Base-by-base conservation (phyloP, 1,284 basidiomycete species). In the Moesziomyces parantarcticus region DNA sequence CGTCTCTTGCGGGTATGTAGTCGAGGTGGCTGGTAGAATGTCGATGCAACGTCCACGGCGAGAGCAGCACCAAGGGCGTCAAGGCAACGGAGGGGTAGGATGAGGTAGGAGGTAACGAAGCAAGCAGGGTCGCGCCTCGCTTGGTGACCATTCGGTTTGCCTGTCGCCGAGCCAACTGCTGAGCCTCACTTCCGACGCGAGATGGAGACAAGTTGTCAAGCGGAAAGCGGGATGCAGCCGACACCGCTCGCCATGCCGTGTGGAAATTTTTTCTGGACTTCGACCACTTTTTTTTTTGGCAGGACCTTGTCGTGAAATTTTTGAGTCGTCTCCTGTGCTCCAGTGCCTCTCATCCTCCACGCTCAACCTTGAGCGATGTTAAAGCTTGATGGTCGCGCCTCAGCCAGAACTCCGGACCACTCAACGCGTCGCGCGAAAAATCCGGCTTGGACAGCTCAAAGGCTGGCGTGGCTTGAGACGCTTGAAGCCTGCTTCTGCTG, bases 381-480 rank as follows among this genome's bases (percentile, higher is more conserved):
- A 48, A 21, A 32, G 21, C 18, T 39, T 14, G 3, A 16, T 14
- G 36, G 4, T 39, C 36, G 36, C 36, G 16, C 36, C 16, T 39
- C 16, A 5, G 18, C 6, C 18, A 6, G 22, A 47, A 26, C 41
- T 23, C 26, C 41, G 39, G 14, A 52, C 26, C 55, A 62, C 50
- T 68, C 54, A 68, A 68, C 65, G 65, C 65, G 65, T 62, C 65
- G 65, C 65, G 65, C 50, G 22, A 61, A 36, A 8, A 25, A 32
- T 18, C 22, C 39, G 39, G 18, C 16, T 5, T 18, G 11, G 29
- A 8, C 36, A 39, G 36, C 36, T 14, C 36, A 39, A 16, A 39
- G 36, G 14, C 36, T 13, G 18, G 29, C 29, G 29, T 11, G 29
- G 8, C 29, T 32, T 32, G 3, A 32, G 29, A 32, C 29, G 29